Evolutionary conservation across 331 rosid species (phyloP), one percentile per base, ranked within the genome.

Genomic region (Rhamnella rubrinervis): DNA sequence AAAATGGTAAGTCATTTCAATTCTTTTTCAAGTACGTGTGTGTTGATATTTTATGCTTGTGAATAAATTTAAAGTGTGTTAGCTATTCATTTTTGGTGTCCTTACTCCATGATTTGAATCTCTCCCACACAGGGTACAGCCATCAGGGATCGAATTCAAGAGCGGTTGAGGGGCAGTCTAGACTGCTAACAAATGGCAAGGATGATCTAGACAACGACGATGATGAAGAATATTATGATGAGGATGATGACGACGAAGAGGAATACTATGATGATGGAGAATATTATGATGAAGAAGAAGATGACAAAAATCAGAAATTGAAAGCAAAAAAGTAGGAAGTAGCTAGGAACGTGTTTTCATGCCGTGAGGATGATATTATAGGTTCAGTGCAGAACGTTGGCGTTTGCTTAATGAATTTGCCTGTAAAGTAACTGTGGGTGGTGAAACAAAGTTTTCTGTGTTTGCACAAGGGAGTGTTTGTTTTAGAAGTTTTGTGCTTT

Each of bases 91-190:
- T 53, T 53, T 19, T 39, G 31, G 59, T 25, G 50, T 61, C 47
- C 57, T 64, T 53, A 26, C 57, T 28, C 37, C 14, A 55, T 50
- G 6, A 25, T 51, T 55, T 72, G 55, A 69, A 80, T 58, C 26
- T 77, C 37, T 72, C 49, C 81, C 56, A 63, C 76, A 93, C 76
- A 93, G 98, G 98, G 98, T 50, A 93, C 97, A 0, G 97, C 98
- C 51, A 93, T 93, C 51, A 75, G 96, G 78, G 98, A 93, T 81
- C 77, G 92, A 72, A 91, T 93, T 82, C 98, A 93, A 84, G 98
- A 91, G 87, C 81, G 88, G 39, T 70, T 93, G 59, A 79, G 87
- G 76, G 88, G 55, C 97, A 71, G 74, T 66, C 83, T 1, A 58
- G 73, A 73, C 82, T 80, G 46, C 78, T 89, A 58, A 57, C 61